Evolutionary conservation across 23 red algal species (phyloP).

Genomic region (Gracilaria caudata): DNA sequence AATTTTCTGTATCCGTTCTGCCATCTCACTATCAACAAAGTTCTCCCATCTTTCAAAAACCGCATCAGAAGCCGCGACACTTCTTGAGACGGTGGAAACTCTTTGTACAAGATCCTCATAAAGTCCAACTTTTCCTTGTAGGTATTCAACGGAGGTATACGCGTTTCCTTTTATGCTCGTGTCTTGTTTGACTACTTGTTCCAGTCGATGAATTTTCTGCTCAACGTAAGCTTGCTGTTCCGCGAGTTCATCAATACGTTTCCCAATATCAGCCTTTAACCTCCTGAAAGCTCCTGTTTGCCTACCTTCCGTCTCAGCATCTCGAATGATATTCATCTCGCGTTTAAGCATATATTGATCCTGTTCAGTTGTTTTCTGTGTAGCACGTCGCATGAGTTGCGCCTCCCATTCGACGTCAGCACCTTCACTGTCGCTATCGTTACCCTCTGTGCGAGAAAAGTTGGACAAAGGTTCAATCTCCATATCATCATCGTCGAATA

Average conservation of each 20-base stretch:
- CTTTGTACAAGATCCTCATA: not conserved
- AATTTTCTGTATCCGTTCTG: not conserved
- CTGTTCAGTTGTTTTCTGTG: not conserved
- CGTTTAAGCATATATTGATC: not conserved
- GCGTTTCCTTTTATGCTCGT: not conserved
- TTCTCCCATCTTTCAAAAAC: conserved; percentile 17
- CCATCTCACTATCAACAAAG: not conserved
- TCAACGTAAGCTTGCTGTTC: conserved; percentile 15
- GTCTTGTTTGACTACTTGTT: conserved; percentile 1
- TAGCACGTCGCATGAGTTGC: conserved; percentile 18
- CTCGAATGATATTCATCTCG: conserved; percentile 8
- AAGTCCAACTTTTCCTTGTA: not conserved
- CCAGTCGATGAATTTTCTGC: conserved; percentile 6
- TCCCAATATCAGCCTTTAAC: conserved; percentile 9
- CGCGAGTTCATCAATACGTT: not conserved
- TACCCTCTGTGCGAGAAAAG: not conserved
- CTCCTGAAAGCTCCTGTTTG: conserved; percentile 1
- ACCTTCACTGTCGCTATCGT: conserved; percentile 3
- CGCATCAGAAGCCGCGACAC: not conserved
- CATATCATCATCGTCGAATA: conserved; percentile 27
- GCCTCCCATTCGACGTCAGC: conserved; percentile 25
- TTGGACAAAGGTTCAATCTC: conserved; percentile 16
- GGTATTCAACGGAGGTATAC: not conserved
- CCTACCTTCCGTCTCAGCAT: conserved; percentile 4
- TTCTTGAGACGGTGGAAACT: conserved; percentile 4